Conservation (phyloP, 2,329 filamentous ascomycete genomes). For the Venturia oleaginea region DNA sequence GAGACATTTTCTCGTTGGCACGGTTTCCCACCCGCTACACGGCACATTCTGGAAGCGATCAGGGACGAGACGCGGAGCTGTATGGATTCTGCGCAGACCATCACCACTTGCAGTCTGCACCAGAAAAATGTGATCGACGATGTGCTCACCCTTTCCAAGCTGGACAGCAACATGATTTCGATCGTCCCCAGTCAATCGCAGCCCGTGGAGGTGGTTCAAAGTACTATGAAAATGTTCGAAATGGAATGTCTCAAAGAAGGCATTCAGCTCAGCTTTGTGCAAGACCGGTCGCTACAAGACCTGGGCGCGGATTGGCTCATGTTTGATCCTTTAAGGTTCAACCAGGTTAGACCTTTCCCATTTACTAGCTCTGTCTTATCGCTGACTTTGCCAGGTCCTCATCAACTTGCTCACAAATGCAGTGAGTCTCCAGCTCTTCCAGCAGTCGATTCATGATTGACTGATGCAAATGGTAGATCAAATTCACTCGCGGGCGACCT, state of each 20-base stretch:
- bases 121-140: conserved; percentile 34
- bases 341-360: not conserved
- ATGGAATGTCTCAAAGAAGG: conserved; percentile 7
- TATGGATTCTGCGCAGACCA: conserved; percentile 26
- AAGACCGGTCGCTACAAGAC: conserved; percentile 6
- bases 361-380: not conserved
- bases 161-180: conserved; percentile 12
- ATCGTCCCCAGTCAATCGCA: not conserved
- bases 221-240: conserved; percentile 10
- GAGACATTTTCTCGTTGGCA: conserved; percentile 3
- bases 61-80: conserved; percentile 19
- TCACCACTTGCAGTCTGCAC: conserved; percentile 37
- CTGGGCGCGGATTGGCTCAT: conserved; percentile 3
- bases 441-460: too few species aligned
- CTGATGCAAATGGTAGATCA: not conserved
- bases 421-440: too few species aligned
- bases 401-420: conserved; percentile 5
- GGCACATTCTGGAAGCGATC: not conserved
- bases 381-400: not conserved
- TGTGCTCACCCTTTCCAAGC: conserved; percentile 12
- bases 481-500: not conserved
- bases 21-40: not conserved
- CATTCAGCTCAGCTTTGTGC: conserved; percentile 2
- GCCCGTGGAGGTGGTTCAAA: not conserved
- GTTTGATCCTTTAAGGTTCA: conserved; percentile 11